A percentile compares a stretch with the other conserved stretches of the same genome.
These are phyloP conservation scores for Endocarpon pusillum DNA, from an alignment of 495 filamentous ascomycete genomes.

Conservation along the genomic window DNA sequence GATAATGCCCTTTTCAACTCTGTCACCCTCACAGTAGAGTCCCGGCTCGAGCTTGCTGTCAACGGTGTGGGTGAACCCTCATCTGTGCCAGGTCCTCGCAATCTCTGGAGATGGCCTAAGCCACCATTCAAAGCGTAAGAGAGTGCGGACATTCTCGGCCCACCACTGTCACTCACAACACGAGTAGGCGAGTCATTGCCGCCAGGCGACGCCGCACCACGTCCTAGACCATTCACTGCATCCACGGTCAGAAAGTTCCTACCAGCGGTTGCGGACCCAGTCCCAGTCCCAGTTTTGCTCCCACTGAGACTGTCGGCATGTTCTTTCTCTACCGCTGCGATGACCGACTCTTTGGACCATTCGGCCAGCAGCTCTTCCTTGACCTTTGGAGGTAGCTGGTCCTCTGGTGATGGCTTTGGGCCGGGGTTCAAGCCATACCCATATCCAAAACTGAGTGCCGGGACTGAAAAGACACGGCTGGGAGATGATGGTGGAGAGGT, in stretches of 20 bases:
- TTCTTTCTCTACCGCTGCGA: constrained; percentile 47
- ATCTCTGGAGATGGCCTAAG: constrained; percentile 11
- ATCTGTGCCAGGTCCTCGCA: constrained; percentile 24
- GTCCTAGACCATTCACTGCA: constrained; percentile 19
- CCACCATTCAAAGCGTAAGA: constrained; percentile 9
- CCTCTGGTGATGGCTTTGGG: constrained; percentile 1
- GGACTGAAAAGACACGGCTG: constrained; percentile 43
- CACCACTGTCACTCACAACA: constrained; percentile 5
- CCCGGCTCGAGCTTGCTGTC: constrained; percentile 36
- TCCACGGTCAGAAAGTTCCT: constrained; percentile 41
- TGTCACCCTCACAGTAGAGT: constrained; percentile 65
- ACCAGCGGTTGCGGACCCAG: constrained; percentile 26
- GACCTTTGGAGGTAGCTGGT: constrained; percentile 31
- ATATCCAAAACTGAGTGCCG: constrained; percentile 27
- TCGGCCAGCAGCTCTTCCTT: constrained; percentile 56
- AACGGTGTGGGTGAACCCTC: constrained; percentile 33
- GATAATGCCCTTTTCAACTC: constrained; percentile 65
- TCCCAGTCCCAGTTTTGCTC: constrained; percentile 44
- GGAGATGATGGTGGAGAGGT: constrained; percentile 56
- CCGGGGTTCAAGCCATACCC: neutral
- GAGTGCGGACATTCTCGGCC: constrained; percentile 5
- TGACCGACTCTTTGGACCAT: constrained; percentile 58
- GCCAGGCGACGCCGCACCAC: constrained; percentile 14
- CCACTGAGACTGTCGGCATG: constrained; percentile 54
- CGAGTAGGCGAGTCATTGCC: constrained; percentile 11